Percentiles rank a stretch among this genome's conserved stretches.
phyloP scores from a whole-genome alignment of 441 rosid genomes.

The Biscutella laevigata region DNA sequence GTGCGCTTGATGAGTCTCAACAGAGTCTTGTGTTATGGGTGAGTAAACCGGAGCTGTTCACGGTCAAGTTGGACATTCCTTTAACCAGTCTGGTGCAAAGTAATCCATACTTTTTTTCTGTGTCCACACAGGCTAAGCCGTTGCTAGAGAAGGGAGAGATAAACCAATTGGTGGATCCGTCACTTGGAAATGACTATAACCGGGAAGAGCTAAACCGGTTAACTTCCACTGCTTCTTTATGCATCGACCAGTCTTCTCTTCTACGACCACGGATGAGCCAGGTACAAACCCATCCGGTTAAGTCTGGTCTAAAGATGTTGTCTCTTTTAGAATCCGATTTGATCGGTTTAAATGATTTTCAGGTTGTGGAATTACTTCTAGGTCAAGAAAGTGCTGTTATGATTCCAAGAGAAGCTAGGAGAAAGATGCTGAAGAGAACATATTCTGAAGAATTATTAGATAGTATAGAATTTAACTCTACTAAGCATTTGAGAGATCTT shows the following conservation, averaged over 20 bases:
- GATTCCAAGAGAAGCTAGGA: constrained; percentile 26
- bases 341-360: constrained; percentile 9
- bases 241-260: constrained; percentile 68
- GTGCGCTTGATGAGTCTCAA: constrained; percentile 55
- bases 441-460: constrained; percentile 62
- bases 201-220: constrained; percentile 54
- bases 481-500: constrained; percentile 48
- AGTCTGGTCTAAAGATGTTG: background rate
- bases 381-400: constrained; percentile 37
- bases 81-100: constrained; percentile 5
- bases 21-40: constrained; percentile 81
- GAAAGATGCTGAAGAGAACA: constrained; percentile 38
- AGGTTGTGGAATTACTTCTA: constrained; percentile 62
- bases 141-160: constrained; percentile 47
- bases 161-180: constrained; percentile 54
- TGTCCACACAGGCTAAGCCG: constrained; percentile 76
- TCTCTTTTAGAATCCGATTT: background rate
- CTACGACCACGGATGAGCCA: constrained; percentile 82
- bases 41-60: constrained; percentile 13
- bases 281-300: constrained; percentile 29
- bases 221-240: constrained; percentile 62
- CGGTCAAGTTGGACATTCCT: background rate
- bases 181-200: constrained; percentile 44
- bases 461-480: constrained; percentile 66
- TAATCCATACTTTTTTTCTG: background rate